Conservation (phyloP, 345 rosid species). For the Gynandropsis gynandra region DNA sequence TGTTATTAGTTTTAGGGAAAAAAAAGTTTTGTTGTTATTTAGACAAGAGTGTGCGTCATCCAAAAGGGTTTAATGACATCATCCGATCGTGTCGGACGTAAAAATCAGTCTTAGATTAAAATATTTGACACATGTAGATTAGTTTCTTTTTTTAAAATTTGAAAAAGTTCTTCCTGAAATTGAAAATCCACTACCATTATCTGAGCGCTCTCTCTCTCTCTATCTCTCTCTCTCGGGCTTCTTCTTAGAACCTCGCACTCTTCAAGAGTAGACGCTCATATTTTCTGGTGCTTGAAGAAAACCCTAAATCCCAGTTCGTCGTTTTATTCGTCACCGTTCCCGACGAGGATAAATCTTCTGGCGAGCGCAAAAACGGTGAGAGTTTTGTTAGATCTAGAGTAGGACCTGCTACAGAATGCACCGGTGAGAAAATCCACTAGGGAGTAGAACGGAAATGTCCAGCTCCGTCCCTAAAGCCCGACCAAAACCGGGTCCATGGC, state of each 20-base stretch:
- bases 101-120: neutral
- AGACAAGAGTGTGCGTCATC: neutral
- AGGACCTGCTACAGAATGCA: constrained; percentile 11
- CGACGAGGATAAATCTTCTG: constrained; percentile 2
- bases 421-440: neutral
- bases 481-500: constrained; percentile 64
- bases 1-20: too few species aligned
- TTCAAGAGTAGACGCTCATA: constrained; percentile 19
- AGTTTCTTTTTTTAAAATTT: constrained; percentile 3
- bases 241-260: constrained; percentile 20
- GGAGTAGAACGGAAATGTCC: constrained; percentile 38
- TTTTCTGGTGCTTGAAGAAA: constrained; percentile 15
- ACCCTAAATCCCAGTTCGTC: constrained; percentile 27
- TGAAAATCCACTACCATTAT: constrained; percentile 3
- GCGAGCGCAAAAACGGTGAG: neutral
- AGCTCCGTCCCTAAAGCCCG: constrained; percentile 63
- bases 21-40: too few species aligned
- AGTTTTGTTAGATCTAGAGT: constrained; percentile 19
- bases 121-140: constrained; percentile 1
- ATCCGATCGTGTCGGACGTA: constrained; percentile 3
- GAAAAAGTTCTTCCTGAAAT: neutral
- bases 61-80: constrained; percentile 19
- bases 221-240: constrained; percentile 7
- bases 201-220: neutral
- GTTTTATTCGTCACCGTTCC: constrained; percentile 11